Evolutionary conservation across 1,284 basidiomycete genomes (phyloP).

Genomic region (Termitomyces sp.): DNA sequence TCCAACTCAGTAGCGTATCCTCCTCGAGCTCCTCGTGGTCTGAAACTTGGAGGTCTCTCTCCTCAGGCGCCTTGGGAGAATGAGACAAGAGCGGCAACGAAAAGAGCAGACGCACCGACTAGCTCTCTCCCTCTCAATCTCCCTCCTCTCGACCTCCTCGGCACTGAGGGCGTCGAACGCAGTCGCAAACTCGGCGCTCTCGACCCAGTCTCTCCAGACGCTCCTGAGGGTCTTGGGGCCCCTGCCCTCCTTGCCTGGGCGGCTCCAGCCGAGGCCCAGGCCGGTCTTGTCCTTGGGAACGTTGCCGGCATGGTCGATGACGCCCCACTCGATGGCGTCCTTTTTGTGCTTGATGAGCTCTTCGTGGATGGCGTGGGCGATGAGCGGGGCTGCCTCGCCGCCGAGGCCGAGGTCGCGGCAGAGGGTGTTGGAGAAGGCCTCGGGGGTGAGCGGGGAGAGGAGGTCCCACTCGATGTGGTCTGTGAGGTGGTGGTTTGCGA

Average conservation of each 20-base stretch:
- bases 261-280: slow-evolving; percentile 63
- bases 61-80: slow-evolving; percentile 49
- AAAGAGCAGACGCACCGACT: slow-evolving; percentile 35
- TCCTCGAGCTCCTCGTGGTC: slow-evolving; percentile 42
- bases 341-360: slow-evolving; percentile 94
- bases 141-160: slow-evolving; percentile 88
- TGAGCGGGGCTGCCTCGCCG: slow-evolving; percentile 83
- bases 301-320: slow-evolving; percentile 46
- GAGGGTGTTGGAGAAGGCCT: slow-evolving; percentile 78
- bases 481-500: slow-evolving; percentile 83
- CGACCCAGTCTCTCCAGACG: slow-evolving; percentile 94
- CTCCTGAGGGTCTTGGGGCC: slow-evolving; percentile 82
- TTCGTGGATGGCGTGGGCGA: slow-evolving; percentile 92
- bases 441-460: slow-evolving; percentile 86
- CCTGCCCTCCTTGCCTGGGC: slow-evolving; percentile 62
- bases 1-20: slow-evolving; percentile 17
- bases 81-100: not conserved
- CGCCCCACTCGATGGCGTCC: slow-evolving; percentile 89
- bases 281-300: slow-evolving; percentile 76
- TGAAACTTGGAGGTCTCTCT: slow-evolving; percentile 76
- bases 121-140: slow-evolving; percentile 79
- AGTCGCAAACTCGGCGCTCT: slow-evolving; percentile 90
- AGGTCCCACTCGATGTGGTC: slow-evolving; percentile 99
- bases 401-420: slow-evolving; percentile 85
- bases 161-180: slow-evolving; percentile 79